Percentiles rank a stretch among this genome's conserved stretches.
These are phyloP conservation scores for Macroventuria anomochaeta DNA, from an alignment of 2,329 filamentous ascomycete species.

Conservation along the genomic window DNA sequence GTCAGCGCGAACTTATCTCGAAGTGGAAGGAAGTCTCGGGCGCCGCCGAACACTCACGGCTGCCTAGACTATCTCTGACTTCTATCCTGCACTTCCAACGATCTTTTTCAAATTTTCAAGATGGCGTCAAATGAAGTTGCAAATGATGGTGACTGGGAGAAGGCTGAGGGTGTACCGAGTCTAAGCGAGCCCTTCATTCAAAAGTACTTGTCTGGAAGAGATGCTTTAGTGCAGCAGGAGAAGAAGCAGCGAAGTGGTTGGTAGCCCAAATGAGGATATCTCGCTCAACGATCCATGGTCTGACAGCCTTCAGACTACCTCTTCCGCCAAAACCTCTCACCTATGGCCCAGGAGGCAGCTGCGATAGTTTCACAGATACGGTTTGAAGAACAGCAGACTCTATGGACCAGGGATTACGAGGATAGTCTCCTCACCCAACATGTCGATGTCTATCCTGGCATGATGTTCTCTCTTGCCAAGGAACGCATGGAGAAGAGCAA, in stretches of 20 bases:
- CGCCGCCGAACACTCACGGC: conserved; percentile 21
- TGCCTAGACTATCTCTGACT: conserved; percentile 4
- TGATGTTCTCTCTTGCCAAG: conserved; percentile 91
- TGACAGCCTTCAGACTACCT: conserved; percentile 63
- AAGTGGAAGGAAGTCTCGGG: conserved; percentile 27
- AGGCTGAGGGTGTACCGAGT: conserved; percentile 51
- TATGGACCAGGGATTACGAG: conserved; percentile 79
- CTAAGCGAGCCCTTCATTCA: conserved; percentile 76
- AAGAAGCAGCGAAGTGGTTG: conserved; percentile 80
- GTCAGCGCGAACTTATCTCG: conserved; percentile 29
- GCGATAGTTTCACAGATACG: conserved; percentile 82
- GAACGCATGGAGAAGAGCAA: conserved; percentile 83
- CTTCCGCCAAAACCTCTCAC: conserved; percentile 77
- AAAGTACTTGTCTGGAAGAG: conserved; percentile 78
- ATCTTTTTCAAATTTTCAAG: not conserved
- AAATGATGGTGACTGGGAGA: conserved; percentile 49
- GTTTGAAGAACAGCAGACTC: conserved; percentile 72
- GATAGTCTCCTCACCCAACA: conserved; percentile 70
- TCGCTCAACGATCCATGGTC: conserved; percentile 14
- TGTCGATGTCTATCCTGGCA: conserved; percentile 78
- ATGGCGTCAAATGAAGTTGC: conserved; percentile 32
- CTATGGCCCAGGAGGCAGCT: conserved; percentile 78
- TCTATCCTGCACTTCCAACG: not conserved
- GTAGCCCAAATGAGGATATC: conserved; percentile 32
- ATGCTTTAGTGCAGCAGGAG: conserved; percentile 79